Conservation (phyloP, 148 eudicot genomes). For the Rhododendron ovatum region DNA sequence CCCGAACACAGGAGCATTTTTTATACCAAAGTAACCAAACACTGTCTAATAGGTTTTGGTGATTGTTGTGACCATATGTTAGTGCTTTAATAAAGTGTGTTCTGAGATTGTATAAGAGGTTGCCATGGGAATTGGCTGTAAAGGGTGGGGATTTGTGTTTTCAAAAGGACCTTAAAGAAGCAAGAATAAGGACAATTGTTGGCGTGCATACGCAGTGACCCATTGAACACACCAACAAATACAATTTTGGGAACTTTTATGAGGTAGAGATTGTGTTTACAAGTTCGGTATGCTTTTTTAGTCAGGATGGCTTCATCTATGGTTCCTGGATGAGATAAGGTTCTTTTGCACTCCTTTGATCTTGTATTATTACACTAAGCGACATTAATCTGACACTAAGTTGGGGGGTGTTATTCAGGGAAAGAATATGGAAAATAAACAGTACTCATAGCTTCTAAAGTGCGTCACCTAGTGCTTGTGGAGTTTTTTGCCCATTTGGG, state of each 20-base stretch:
- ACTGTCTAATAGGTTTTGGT: not conserved
- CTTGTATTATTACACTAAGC: not conserved
- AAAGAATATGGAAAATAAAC: not conserved
- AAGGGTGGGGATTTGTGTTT: not conserved
- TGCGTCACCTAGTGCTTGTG: not conserved
- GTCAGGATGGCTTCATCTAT: not conserved
- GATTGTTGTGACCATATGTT: not conserved
- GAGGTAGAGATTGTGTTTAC: not conserved
- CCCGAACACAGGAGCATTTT: not conserved
- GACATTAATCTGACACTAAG: not conserved
- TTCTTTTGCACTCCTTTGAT: not conserved
- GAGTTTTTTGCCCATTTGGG: not conserved
- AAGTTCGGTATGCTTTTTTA: not conserved
- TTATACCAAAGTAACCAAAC: not conserved
- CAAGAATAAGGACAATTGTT: not conserved
- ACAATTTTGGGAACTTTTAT: not conserved
- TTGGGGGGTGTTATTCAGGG: not conserved
- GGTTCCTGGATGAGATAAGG: not conserved
- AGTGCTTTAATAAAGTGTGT: not conserved
- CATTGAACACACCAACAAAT: not conserved
- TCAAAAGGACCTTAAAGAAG: not conserved
- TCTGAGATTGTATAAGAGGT: not conserved
- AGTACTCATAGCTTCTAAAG: not conserved
- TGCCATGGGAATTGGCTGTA: not conserved
- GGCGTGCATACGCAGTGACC: not conserved